Percentiles rank a stretch among this genome's conserved stretches.
phyloP scores from a whole-genome alignment of 805 yeast genomes.

The Vanderwaltozyma yarrowii region DNA sequence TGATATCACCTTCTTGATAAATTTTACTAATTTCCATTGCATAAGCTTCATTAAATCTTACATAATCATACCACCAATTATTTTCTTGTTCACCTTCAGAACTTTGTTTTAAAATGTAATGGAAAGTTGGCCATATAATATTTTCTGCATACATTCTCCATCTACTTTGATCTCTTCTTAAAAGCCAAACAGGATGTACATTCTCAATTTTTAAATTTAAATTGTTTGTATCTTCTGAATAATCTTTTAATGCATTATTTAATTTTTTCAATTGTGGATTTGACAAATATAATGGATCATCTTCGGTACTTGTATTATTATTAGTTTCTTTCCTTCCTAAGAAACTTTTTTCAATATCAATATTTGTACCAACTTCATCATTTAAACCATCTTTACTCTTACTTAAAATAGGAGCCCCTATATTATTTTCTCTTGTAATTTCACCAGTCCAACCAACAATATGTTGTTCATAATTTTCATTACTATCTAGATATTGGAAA shows the following conservation, averaged over 20 bases:
- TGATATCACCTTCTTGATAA: constrained; percentile 80
- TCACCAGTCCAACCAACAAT: constrained; percentile 96
- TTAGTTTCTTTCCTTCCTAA: neutral
- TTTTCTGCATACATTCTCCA: constrained; percentile 91
- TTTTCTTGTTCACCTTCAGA: constrained; percentile 51
- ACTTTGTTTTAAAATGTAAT: constrained; percentile 75
- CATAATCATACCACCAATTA: constrained; percentile 83
- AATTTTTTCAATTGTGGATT: constrained; percentile 41
- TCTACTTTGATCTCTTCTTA: constrained; percentile 63
- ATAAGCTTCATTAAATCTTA: constrained; percentile 81
- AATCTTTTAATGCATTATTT: constrained; percentile 30
- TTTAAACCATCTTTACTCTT: neutral
- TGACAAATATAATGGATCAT: constrained; percentile 53
- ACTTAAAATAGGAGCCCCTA: neutral
- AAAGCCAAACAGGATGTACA: constrained; percentile 82
- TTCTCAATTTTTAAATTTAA: constrained; percentile 31
- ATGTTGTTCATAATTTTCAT: constrained; percentile 78
- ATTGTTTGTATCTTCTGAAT: constrained; percentile 37
- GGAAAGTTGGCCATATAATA: constrained; percentile 89
- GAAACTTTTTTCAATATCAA: neutral
- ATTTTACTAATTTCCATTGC: constrained; percentile 64
- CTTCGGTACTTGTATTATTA: constrained; percentile 24
- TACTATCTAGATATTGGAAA: constrained; percentile 44
- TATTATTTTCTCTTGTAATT: constrained; percentile 27
- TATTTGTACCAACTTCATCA: neutral